Percentiles rank a stretch among this genome's conserved stretches.
phyloP scores from a whole-genome alignment of 225 moss, liverwort and hornwort species.

The Bryoerythrophyllum caledonicum region DNA sequence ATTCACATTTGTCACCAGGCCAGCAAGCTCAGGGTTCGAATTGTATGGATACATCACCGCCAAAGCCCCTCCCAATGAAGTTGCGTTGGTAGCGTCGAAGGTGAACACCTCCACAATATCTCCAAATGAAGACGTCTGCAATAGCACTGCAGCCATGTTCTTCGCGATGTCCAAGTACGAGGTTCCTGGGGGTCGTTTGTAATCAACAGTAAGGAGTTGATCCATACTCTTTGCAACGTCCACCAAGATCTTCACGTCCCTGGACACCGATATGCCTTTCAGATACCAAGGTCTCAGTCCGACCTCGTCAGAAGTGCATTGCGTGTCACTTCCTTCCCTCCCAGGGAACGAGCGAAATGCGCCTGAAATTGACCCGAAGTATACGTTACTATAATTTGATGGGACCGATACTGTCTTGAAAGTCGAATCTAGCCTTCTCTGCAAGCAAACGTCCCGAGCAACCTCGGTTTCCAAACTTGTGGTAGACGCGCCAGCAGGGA shows the following conservation, averaged over 20 bases:
- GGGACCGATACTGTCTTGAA: background rate
- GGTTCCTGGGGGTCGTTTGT: background rate
- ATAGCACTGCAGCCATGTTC: background rate
- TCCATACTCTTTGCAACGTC: constrained; percentile 13
- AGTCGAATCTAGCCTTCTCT: constrained; percentile 1
- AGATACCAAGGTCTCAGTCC: constrained; percentile 16
- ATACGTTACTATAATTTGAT: background rate
- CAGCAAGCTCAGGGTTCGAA: constrained; percentile 5
- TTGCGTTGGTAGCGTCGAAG: background rate
- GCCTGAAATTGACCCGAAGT: constrained; percentile 15
- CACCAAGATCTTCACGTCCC: constrained; percentile 25
- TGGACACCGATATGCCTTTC: constrained; percentile 15
- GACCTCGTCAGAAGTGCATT: background rate
- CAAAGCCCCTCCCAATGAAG: background rate
- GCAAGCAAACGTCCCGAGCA: constrained; percentile 13
- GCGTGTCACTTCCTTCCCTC: background rate
- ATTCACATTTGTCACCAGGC: background rate
- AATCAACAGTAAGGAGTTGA: background rate
- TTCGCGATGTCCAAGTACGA: constrained; percentile 18
- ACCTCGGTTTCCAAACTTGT: constrained; percentile 13
- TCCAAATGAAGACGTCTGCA: background rate
- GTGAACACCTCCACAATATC: constrained; percentile 16
- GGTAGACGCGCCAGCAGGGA: constrained; percentile 5
- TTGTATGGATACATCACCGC: background rate
- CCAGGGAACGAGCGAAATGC: constrained; percentile 16